phyloP scores from a whole-genome alignment of 83 land plant species.

The Isoetes engelmannii region DNA sequence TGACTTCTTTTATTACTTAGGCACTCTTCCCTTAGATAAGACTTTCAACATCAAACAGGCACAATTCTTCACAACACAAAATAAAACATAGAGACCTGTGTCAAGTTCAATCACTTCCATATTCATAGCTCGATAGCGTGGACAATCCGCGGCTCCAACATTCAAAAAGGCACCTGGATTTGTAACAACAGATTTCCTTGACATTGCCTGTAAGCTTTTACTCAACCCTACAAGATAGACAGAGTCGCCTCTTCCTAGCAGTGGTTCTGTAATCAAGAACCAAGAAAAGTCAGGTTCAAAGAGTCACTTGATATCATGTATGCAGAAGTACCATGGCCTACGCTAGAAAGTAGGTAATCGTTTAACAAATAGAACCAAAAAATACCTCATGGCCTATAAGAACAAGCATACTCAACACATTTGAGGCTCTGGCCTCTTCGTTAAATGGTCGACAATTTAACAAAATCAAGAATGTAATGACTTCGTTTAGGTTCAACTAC shows the following conservation, averaged over 20 bases:
- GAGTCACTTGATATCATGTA: neutral
- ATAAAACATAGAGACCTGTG: conserved; percentile 42
- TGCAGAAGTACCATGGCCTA: neutral
- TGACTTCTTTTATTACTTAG: too few relatives aligned
- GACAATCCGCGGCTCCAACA: conserved; percentile 86
- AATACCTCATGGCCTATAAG: too few relatives aligned
- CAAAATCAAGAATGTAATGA: too few relatives aligned
- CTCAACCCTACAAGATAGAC: conserved; percentile 84
- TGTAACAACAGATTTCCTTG: conserved; percentile 85
- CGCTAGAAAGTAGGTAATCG: too few relatives aligned
- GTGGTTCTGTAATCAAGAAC: conserved; percentile 47
- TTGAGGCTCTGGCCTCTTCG: too few relatives aligned
- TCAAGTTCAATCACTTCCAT: conserved; percentile 98
- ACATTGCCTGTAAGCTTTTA: conserved; percentile 81
- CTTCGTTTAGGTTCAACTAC: too few relatives aligned
- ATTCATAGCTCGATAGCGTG: conserved; percentile 89
- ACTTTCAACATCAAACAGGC: too few relatives aligned
- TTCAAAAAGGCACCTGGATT: conserved; percentile 82
- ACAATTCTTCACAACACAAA: too few relatives aligned
- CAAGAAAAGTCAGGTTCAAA: neutral
- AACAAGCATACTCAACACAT: too few relatives aligned
- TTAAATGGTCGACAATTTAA: too few relatives aligned
- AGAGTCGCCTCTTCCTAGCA: conserved; percentile 73
- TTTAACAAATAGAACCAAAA: too few relatives aligned
- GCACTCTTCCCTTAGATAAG: too few relatives aligned